These are phyloP conservation scores for Psilocybe subaeruginosa DNA, from an alignment of 768 basidiomycete genomes.

Conservation along the genomic window DNA sequence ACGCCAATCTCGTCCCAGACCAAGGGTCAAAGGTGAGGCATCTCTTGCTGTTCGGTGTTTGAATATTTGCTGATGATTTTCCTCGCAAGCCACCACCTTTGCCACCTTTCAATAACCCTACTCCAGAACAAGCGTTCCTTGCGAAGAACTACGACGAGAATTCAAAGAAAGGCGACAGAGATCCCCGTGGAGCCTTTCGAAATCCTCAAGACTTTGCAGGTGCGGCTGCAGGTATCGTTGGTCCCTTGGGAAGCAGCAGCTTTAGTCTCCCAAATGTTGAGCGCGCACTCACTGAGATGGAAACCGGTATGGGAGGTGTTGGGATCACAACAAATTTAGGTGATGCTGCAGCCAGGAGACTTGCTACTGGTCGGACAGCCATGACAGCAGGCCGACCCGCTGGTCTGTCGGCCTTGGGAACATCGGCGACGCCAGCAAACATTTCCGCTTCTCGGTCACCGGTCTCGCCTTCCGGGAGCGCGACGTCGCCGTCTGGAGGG, in stretches of 20 bases:
- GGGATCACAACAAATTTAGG: slow-evolving; percentile 21
- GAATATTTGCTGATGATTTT: slow-evolving; percentile 6
- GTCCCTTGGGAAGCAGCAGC: slow-evolving; percentile 87
- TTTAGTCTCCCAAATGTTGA: slow-evolving; percentile 89
- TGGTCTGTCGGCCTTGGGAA: slow-evolving; percentile 42
- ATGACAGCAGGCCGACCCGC: slow-evolving; percentile 37
- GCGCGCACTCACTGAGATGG: slow-evolving; percentile 87
- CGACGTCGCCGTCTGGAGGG: slow-evolving; percentile 28
- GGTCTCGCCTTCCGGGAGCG: slow-evolving; percentile 35
- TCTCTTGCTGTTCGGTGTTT: neutral
- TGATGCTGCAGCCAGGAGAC: slow-evolving; percentile 27
- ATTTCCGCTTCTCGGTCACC: slow-evolving; percentile 36
- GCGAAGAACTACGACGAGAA: slow-evolving; percentile 91
- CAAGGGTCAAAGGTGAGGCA: slow-evolving; percentile 68
- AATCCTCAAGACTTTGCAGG: slow-evolving; percentile 66
- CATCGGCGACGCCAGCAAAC: slow-evolving; percentile 32
- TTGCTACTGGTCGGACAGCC: slow-evolving; percentile 24
- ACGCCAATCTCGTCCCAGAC: slow-evolving; percentile 73
- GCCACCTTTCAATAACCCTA: slow-evolving; percentile 79
- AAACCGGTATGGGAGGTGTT: slow-evolving; percentile 49
- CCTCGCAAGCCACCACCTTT: slow-evolving; percentile 57
- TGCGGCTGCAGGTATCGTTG: slow-evolving; percentile 79
- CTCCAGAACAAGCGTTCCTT: slow-evolving; percentile 90
- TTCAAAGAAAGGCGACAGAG: slow-evolving; percentile 85
- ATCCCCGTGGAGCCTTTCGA: slow-evolving; percentile 87